A percentile compares a stretch with the other conserved stretches of the same genome.
Evolutionary conservation across 2,329 filamentous ascomycete species (phyloP).

Genomic region (Tolypocladium inflatum): DNA sequence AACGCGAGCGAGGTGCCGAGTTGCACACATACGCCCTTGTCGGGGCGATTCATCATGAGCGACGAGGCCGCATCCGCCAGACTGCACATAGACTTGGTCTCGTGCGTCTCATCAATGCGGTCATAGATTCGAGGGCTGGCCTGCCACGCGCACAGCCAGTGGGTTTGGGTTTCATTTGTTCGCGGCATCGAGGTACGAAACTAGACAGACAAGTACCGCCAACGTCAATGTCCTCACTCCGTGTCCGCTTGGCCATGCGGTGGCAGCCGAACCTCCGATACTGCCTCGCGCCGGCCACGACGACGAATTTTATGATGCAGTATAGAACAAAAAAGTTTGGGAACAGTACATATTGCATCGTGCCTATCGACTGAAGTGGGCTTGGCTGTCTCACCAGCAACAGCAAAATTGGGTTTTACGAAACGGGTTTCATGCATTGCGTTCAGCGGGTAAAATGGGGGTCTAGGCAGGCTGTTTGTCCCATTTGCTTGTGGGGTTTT

Average conservation of each 20-base stretch:
- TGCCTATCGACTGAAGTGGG: slow-evolving; percentile 13
- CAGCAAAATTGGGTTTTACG: slow-evolving; percentile 20
- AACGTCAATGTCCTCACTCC: background rate
- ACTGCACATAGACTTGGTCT: background rate
- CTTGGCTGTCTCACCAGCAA: slow-evolving; percentile 9
- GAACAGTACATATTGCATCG: slow-evolving; percentile 19
- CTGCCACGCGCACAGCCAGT: background rate
- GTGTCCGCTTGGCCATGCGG: background rate
- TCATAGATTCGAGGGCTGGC: background rate
- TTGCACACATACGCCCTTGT: background rate
- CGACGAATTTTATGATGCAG: slow-evolving; percentile 7
- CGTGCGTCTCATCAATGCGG: background rate
- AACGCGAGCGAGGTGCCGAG: background rate
- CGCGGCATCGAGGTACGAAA: background rate
- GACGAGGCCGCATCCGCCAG: background rate
- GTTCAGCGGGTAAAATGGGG: slow-evolving; percentile 24
- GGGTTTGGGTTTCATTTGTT: slow-evolving; percentile 1
- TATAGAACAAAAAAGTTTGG: slow-evolving; percentile 12
- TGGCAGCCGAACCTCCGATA: background rate
- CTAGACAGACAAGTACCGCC: background rate
- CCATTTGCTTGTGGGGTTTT: background rate
- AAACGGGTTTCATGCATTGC: slow-evolving; percentile 28
- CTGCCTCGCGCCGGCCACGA: background rate
- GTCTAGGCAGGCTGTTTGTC: slow-evolving; percentile 4
- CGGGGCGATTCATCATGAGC: background rate